These are phyloP conservation scores for Aleurites moluccanus DNA, from an alignment of 441 rosid genomes.

Conservation along the genomic window DNA sequence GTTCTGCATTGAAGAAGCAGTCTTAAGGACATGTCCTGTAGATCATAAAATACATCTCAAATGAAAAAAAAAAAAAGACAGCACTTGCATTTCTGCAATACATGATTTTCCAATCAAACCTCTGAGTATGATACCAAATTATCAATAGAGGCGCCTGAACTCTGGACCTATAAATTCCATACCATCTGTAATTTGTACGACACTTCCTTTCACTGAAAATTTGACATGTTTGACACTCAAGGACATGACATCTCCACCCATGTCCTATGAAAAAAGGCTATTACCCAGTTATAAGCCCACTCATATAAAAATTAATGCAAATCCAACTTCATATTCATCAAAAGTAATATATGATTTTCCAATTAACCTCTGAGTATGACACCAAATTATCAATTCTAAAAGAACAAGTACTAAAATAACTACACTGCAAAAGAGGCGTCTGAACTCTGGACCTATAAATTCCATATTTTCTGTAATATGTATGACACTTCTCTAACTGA, in stretches of 20 bases:
- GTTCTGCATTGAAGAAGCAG: constrained; percentile 44
- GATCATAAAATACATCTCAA: constrained; percentile 21
- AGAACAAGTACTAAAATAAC: background rate
- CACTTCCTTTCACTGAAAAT: background rate
- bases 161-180: background rate
- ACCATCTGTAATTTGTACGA: background rate
- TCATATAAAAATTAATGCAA: background rate
- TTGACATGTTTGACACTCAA: background rate
- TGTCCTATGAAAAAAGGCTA: background rate
- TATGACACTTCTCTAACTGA: background rate
- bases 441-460: background rate
- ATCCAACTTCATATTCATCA: background rate
- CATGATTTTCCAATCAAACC: too few species aligned
- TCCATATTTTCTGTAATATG: background rate
- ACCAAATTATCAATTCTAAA: background rate
- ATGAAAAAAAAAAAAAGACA: background rate
- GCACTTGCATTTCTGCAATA: constrained; percentile 7
- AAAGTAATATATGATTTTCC: background rate
- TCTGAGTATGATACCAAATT: too few species aligned
- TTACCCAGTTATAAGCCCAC: background rate
- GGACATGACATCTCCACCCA: background rate
- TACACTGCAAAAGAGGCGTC: background rate
- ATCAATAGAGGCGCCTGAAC: background rate
- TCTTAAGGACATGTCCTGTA: constrained; percentile 13
- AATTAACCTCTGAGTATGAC: background rate